phyloP scores from a whole-genome alignment of 768 basidiomycete species.

The Leucosporidium yakuticum region DNA sequence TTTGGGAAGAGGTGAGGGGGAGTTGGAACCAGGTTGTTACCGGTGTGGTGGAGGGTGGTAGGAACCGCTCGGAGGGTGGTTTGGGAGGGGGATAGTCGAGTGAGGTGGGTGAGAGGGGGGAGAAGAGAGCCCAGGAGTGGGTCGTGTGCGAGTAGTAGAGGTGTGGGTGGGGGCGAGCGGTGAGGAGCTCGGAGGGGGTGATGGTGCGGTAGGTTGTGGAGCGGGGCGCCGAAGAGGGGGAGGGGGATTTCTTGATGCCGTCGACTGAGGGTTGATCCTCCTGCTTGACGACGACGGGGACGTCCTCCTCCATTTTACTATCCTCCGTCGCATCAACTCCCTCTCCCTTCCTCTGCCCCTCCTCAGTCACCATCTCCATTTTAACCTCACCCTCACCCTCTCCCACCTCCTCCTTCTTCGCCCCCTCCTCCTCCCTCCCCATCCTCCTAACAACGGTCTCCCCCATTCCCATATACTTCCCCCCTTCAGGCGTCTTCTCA shows the following conservation, averaged over 20 bases:
- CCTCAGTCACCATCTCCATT: neutral
- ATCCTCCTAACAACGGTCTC: too few relatives aligned
- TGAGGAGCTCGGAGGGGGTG: slow-evolving; percentile 9
- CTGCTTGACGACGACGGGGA: neutral
- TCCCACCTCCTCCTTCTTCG: neutral
- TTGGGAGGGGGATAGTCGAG: neutral
- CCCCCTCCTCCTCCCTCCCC: neutral
- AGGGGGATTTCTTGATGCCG: neutral
- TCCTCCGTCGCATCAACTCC: neutral
- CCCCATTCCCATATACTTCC: too few relatives aligned
- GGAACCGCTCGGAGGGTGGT: neutral
- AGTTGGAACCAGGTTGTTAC: neutral
- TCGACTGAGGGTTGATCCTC: neutral
- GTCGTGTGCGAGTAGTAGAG: slow-evolving; percentile 23
- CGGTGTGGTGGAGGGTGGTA: neutral
- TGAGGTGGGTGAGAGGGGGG: neutral
- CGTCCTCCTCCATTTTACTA: neutral
- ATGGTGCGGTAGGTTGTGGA: slow-evolving; percentile 17
- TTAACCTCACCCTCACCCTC: neutral
- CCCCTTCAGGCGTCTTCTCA: too few relatives aligned
- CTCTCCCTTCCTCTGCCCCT: neutral
- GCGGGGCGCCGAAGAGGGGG: neutral
- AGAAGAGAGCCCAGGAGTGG: slow-evolving; percentile 22
- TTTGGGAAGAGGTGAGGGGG: neutral
- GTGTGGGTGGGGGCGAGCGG: slow-evolving; percentile 19